Percentiles rank a stretch among this genome's conserved stretches.
phyloP scores from a whole-genome alignment of 331 rosid species.

The Arachis monticola region DNA sequence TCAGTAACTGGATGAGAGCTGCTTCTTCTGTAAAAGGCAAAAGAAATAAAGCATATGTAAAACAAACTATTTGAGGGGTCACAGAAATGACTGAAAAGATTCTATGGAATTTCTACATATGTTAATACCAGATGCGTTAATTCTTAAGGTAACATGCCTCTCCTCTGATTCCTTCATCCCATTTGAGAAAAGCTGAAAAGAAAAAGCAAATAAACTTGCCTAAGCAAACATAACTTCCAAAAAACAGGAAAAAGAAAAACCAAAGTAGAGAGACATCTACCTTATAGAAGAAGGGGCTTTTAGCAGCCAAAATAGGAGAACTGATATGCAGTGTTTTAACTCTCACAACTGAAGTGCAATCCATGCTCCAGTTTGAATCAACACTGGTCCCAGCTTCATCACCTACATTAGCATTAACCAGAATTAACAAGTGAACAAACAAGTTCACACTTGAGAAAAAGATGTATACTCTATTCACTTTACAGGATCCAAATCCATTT shows the following conservation, averaged over 20 bases:
- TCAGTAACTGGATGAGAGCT: constrained; percentile 94
- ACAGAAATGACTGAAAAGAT: background rate
- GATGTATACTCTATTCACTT: too few species aligned
- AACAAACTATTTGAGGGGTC: constrained; percentile 9
- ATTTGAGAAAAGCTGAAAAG: constrained; percentile 85
- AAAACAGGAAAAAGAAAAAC: background rate
- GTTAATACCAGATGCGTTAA: constrained; percentile 79
- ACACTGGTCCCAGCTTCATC: constrained; percentile 64
- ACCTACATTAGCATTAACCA: constrained; percentile 53
- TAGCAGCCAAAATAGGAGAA: constrained; percentile 98
- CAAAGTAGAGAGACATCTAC: constrained; percentile 44
- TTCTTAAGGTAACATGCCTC: constrained; percentile 83
- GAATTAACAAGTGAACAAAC: constrained; percentile 20
- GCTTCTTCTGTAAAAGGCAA: constrained; percentile 79
- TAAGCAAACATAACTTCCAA: constrained; percentile 13
- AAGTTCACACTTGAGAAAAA: constrained; percentile 11
- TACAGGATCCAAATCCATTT: background rate
- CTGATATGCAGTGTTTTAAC: constrained; percentile 88
- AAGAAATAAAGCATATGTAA: constrained; percentile 30
- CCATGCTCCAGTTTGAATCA: constrained; percentile 89
- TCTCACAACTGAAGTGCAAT: constrained; percentile 57
- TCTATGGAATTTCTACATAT: background rate
- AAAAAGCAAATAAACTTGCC: constrained; percentile 30
- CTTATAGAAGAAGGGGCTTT: constrained; percentile 92
- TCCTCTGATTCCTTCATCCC: constrained; percentile 99